A percentile compares a stretch with the other conserved stretches of the same genome.
These are phyloP conservation scores for Auriscalpium vulgare DNA, from an alignment of 768 basidiomycete species.

Conservation along the genomic window DNA sequence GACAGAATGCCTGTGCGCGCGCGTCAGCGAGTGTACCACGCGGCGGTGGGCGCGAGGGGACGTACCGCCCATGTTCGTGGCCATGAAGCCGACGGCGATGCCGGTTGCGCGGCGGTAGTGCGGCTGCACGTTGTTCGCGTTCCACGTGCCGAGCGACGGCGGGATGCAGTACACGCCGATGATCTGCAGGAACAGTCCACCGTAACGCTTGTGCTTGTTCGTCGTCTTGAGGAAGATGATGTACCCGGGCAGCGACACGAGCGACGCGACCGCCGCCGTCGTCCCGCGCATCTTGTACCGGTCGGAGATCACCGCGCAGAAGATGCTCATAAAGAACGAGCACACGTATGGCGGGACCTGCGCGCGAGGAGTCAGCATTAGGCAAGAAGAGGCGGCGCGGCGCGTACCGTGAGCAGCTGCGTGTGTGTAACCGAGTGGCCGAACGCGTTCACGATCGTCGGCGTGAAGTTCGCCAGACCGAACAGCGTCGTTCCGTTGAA, in stretches of 20 bases:
- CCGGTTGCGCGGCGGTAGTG: slow-evolving; percentile 23
- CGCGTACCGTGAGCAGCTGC: slow-evolving; percentile 21
- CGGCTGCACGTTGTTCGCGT: slow-evolving; percentile 24
- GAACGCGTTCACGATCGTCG: slow-evolving; percentile 21
- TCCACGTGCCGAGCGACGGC: slow-evolving; percentile 20
- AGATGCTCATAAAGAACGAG: slow-evolving; percentile 16
- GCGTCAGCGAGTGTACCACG: no score
- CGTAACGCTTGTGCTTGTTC: slow-evolving; percentile 17
- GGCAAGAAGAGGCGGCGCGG: neutral
- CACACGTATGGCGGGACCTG: slow-evolving; percentile 25
- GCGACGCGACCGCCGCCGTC: slow-evolving; percentile 4
- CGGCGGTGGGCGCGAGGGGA: neutral
- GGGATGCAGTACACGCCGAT: slow-evolving; percentile 21
- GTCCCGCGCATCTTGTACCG: slow-evolving; percentile 10
- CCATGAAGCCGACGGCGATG: slow-evolving; percentile 19
- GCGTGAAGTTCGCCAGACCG: slow-evolving; percentile 20
- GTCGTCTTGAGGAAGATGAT: slow-evolving; percentile 13
- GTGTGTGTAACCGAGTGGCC: slow-evolving; percentile 21
- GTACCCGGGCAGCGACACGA: slow-evolving; percentile 10
- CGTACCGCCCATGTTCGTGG: slow-evolving; percentile 9
- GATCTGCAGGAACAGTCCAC: slow-evolving; percentile 22
- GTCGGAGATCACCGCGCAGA: slow-evolving; percentile 10
- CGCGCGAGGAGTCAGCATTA: neutral
- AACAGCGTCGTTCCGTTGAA: slow-evolving; percentile 36
- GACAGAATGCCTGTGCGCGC: neutral